phyloP scores from a whole-genome alignment of 352 stramenopile species.

The Pythium rhizo-oryzae region DNA sequence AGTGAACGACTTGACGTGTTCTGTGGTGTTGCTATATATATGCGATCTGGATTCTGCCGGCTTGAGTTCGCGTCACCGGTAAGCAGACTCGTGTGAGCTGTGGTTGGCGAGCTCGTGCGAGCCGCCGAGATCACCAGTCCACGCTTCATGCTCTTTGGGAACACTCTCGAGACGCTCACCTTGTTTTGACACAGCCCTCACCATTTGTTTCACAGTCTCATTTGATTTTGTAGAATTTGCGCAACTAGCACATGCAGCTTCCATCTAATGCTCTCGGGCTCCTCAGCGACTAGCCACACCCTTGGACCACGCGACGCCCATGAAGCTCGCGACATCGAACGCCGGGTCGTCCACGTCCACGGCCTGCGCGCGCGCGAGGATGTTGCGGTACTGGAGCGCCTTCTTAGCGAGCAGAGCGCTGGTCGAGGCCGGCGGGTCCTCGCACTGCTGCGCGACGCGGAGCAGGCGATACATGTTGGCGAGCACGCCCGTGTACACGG shows the following conservation, averaged over 20 bases:
- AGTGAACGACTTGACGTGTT: too few species aligned
- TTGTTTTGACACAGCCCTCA: too few species aligned
- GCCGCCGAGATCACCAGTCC: too few species aligned
- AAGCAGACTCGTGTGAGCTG: too few species aligned
- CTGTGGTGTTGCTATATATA: too few species aligned
- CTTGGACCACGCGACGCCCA: constrained; percentile 7
- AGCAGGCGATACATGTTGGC: constrained; percentile 3
- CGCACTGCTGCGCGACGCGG: neutral
- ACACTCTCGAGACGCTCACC: too few species aligned
- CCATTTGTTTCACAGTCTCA: neutral
- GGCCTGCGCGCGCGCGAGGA: constrained; percentile 9
- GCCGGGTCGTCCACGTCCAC: constrained; percentile 17
- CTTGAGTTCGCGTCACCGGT: too few species aligned
- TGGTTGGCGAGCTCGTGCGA: too few species aligned
- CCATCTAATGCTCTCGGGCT: too few species aligned
- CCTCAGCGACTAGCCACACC: neutral
- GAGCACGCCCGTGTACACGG: neutral
- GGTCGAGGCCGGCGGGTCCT: neutral
- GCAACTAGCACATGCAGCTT: neutral
- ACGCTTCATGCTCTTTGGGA: too few species aligned
- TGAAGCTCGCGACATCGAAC: constrained; percentile 1
- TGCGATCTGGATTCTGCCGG: too few species aligned
- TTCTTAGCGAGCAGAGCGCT: constrained; percentile 16
- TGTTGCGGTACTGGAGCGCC: constrained; percentile 12
- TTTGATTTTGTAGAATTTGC: neutral